Conservation (phyloP, 257 asterid genomes). For the Solanum dulcamara region DNA sequence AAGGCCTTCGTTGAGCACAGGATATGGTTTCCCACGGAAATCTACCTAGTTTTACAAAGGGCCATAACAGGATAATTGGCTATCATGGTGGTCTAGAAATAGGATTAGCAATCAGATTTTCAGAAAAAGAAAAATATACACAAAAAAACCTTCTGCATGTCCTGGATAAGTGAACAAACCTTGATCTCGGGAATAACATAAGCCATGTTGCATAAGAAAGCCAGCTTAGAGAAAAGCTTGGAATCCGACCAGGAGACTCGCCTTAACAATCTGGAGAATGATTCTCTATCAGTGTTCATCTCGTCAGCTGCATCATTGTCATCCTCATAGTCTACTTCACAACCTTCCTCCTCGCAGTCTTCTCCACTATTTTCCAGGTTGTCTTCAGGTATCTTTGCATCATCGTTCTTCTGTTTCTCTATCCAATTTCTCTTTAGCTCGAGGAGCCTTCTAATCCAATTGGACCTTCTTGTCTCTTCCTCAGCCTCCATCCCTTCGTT, state of each 20-base stretch:
- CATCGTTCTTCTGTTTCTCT: conserved; percentile 22
- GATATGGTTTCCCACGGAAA: not conserved
- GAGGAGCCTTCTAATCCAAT: conserved; percentile 64
- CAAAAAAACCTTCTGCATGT: not conserved
- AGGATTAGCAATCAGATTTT: not conserved
- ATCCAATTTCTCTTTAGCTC: conserved; percentile 54
- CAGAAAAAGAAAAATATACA: not conserved
- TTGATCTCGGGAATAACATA: conserved; percentile 67
- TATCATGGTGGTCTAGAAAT: not conserved
- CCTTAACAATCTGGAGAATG: conserved; percentile 36
- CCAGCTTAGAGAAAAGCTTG: conserved; percentile 57
- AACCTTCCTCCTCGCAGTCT: conserved; percentile 20
- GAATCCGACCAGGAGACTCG: conserved; percentile 60
- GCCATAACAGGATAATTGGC: not conserved
- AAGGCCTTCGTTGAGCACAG: not conserved
- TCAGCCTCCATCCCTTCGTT: conserved; percentile 4
- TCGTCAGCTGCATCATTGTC: conserved; percentile 33
- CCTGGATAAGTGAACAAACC: conserved; percentile 26
- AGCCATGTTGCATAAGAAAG: conserved; percentile 85
- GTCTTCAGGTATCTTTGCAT: conserved; percentile 3
- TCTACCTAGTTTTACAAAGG: not conserved
- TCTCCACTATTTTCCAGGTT: conserved; percentile 18
- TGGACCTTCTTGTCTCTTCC: conserved; percentile 25
- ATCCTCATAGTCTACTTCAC: conserved; percentile 49
- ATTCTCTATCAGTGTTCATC: conserved; percentile 22